Evolutionary conservation across 2,329 filamentous ascomycete species (phyloP).

Genomic region (Anthostomella pinea): DNA sequence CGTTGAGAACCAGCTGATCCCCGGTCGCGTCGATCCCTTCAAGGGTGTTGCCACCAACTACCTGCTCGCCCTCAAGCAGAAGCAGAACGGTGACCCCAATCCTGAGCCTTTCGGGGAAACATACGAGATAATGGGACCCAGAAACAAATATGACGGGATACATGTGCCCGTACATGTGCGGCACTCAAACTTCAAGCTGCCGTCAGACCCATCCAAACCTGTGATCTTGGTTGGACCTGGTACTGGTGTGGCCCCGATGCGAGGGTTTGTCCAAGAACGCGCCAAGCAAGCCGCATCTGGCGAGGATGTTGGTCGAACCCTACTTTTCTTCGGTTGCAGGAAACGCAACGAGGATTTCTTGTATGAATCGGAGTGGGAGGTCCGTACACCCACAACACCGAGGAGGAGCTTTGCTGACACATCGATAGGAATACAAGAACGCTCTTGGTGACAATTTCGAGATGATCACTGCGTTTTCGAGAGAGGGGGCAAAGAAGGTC

Average conservation of each 20-base stretch:
- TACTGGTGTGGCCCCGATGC: conserved; percentile 94
- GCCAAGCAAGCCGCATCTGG: conserved; percentile 79
- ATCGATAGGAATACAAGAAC: conserved; percentile 71
- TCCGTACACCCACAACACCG: conserved; percentile 45
- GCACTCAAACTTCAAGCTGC: conserved; percentile 98
- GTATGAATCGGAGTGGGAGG: conserved; percentile 89
- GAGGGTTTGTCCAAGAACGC: conserved; percentile 91
- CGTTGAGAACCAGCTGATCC: conserved; percentile 78
- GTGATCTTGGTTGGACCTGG: conserved; percentile 95
- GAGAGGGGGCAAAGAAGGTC: conserved; percentile 81
- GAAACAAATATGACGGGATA: conserved; percentile 96
- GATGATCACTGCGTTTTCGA: conserved; percentile 92
- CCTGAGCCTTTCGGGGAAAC: conserved; percentile 81
- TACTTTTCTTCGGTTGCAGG: conserved; percentile 95
- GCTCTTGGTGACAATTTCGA: conserved; percentile 85
- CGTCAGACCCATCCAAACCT: conserved; percentile 89
- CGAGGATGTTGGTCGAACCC: conserved; percentile 77
- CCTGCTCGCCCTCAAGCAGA: conserved; percentile 88
- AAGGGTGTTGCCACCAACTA: conserved; percentile 98
- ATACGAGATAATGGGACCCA: conserved; percentile 83
- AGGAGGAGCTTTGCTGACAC: conserved; percentile 24
- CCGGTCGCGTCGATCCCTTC: conserved; percentile 73
- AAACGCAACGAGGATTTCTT: conserved; percentile 87
- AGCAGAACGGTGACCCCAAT: conserved; percentile 84
- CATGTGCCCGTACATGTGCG: conserved; percentile 94